Evolutionary conservation across 2,329 filamentous ascomycete genomes (phyloP), one percentile per base, ranked within the genome.

Genomic region (Epicoccum sorghinum): DNA sequence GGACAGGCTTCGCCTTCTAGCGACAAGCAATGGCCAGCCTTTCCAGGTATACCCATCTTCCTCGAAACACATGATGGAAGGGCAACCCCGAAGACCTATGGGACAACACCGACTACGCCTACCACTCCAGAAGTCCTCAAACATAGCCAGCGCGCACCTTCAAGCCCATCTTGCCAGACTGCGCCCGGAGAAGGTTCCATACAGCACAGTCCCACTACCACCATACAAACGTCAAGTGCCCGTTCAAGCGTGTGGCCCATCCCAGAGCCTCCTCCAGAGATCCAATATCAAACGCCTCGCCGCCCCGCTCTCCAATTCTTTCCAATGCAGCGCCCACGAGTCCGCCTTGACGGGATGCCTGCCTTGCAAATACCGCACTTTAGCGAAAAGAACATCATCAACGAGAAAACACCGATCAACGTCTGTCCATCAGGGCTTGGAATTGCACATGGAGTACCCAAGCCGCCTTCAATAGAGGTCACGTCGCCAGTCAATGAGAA

Each of bases 41-140:
- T 59, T n/a, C 61, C 66, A 1, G 59, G 59, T 4, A 67, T 70
- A 12, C 67, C 67, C 0, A 68, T 68, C 3, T 68, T 62, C 18
- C 62, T 68, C 4, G 67, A 68, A 8, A 58, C 65, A 0, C 43
- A 51, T 2, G 61, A 68, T 27, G 57, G 60, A 4, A 44, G 58
- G 4, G 23, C 24, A 9, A 44, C 50, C 0, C 35, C 55, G 1
- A 65, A 62, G 14, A 54, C 63, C 1, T 67, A 68, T 14, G 59
- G 62, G 0, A 64, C 65, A 0, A 69, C 64, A 1, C 61, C 64
- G 1, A 67, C 65, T 0, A 66, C 65, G 3, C 59, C 62, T 0
- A 65, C 62, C 0, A 67, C 62, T 1, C 66, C 65, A 4, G 62
- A 68, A 1, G 35, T 55, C 1, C 5, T 41, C 5, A 27, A 45